These are phyloP conservation scores for Russula compacta DNA, from an alignment of 768 basidiomycete genomes.

Conservation along the genomic window DNA sequence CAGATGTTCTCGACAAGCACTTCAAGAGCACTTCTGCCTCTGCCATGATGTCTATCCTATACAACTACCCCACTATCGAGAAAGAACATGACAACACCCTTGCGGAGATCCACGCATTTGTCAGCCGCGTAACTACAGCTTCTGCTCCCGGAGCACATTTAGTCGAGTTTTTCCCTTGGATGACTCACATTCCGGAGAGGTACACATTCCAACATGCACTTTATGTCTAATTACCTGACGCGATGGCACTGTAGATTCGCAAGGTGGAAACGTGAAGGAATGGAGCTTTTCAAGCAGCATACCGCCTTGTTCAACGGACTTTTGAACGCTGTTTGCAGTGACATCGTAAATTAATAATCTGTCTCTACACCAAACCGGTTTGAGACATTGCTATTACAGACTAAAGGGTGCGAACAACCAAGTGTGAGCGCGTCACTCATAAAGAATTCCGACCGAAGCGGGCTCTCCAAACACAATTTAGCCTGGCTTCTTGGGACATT, in stretches of 20 bases:
- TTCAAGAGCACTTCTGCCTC: background rate
- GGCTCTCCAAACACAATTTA: constrained; percentile 12
- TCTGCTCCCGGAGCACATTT: constrained; percentile 14
- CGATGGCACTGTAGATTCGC: background rate
- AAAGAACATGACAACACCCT: constrained; percentile 1
- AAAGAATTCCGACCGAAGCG: background rate
- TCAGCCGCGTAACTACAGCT: background rate
- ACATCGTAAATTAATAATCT: background rate
- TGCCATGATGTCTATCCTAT: background rate
- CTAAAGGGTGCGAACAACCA: background rate
- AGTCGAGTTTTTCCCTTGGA: constrained; percentile 21
- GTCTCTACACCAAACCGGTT: background rate
- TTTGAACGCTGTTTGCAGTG: background rate
- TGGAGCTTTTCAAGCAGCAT: background rate
- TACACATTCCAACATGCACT: background rate
- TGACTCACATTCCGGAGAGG: constrained; percentile 1
- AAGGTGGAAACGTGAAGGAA: constrained; percentile 8
- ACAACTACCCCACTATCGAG: constrained; percentile 7
- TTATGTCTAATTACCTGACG: background rate
- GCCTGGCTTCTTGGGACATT: constrained; percentile 15
- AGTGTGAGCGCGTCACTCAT: constrained; percentile 6
- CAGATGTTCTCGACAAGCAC: background rate
- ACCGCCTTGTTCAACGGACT: background rate
- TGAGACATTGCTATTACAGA: background rate
- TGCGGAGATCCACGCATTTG: background rate